Base-by-base conservation (phyloP, 495 filamentous ascomycete genomes). In the Amphirosellinia nigrospora region DNA sequence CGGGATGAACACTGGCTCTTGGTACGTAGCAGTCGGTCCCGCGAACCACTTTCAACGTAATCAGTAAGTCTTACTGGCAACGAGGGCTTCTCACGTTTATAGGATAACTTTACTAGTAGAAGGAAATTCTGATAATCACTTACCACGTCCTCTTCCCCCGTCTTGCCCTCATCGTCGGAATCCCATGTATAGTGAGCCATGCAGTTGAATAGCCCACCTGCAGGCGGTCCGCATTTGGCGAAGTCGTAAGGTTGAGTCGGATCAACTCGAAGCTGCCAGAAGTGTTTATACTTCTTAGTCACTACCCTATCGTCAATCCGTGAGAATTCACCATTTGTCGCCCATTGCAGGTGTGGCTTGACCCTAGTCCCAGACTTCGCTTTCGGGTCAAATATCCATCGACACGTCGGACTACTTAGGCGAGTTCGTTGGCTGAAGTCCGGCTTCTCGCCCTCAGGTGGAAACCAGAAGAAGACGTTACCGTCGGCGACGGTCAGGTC, bases 1-100 rank as follows among this genome's bases (percentile, higher is more conserved):
- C 0, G 87, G 87, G 38, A 89, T 85, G 69, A 89, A 89, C 0
- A 86, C 82, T 0, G 88, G 87, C 68, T 89, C 87, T 69, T 90
- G 87, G 71, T 88, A 86, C 3, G 85, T 83, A 64, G 79, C 81
- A 0, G 82, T 86, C 48, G 83, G 82, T 0, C 84, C 84, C 21
- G 83, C 75, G 68, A 82, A 87, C 66, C 82, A 87, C 80, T 41
- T 83, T 72, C 0, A 70, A 66, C 77, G 75, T 43, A 4, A 70
- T 78, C 3, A 65, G 46, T 28, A 26, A 38, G 19, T 38, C 26
- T 38, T 21, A n/a, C 4, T 0, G 43, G n/a, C 48, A n/a, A 26
- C 3, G 13, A 45, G 19, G 21, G 26, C 21, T 62, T 28, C 16
- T 62, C 21, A 19, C 5, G 13, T 15, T 10, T 3, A 4, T 13